Percentiles rank a stretch among this genome's conserved stretches.
Evolutionary conservation across 1,284 basidiomycete genomes (phyloP).

Genomic region (Wolfiporia cocos): DNA sequence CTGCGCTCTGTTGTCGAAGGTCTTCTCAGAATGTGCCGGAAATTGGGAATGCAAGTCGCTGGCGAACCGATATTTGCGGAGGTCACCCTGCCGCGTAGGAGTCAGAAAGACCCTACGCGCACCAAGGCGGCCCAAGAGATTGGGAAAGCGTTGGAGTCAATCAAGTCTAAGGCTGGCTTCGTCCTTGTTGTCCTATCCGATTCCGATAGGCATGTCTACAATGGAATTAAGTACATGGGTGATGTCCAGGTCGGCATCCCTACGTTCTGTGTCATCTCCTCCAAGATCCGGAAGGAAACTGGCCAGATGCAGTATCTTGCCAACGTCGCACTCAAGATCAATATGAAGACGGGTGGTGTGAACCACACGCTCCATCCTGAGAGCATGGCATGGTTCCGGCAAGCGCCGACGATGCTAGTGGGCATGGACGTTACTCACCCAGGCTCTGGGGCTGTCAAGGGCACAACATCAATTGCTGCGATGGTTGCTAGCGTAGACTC

Average conservation of each 20-base stretch:
- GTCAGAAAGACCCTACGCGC: too few species aligned
- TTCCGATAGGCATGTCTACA: conserved; percentile 64
- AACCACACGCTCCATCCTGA: conserved; percentile 59
- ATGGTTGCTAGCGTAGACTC: conserved; percentile 69
- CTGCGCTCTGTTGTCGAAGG: conserved; percentile 37
- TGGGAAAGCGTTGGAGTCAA: conserved; percentile 31
- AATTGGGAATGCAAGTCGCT: conserved; percentile 38
- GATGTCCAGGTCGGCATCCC: conserved; percentile 64
- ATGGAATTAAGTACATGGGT: conserved; percentile 67
- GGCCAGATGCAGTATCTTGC: conserved; percentile 74
- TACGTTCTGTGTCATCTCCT: too few species aligned
- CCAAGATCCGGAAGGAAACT: too few species aligned
- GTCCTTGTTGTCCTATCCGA: conserved; percentile 58
- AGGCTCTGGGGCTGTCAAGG: conserved; percentile 43
- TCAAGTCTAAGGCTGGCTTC: conserved; percentile 45
- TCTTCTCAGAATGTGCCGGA: conserved; percentile 44
- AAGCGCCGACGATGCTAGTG: conserved; percentile 69
- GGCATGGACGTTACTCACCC: conserved; percentile 79
- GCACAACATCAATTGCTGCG: conserved; percentile 70
- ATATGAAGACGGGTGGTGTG: conserved; percentile 72
- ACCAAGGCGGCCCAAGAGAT: conserved; percentile 33
- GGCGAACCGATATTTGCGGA: conserved; percentile 19
- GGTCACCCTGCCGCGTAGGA: too few species aligned
- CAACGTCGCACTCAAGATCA: conserved; percentile 59
- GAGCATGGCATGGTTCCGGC: conserved; percentile 57